Conservation (phyloP, 2,329 filamentous ascomycete species). For the Dothistroma septosporum region DNA sequence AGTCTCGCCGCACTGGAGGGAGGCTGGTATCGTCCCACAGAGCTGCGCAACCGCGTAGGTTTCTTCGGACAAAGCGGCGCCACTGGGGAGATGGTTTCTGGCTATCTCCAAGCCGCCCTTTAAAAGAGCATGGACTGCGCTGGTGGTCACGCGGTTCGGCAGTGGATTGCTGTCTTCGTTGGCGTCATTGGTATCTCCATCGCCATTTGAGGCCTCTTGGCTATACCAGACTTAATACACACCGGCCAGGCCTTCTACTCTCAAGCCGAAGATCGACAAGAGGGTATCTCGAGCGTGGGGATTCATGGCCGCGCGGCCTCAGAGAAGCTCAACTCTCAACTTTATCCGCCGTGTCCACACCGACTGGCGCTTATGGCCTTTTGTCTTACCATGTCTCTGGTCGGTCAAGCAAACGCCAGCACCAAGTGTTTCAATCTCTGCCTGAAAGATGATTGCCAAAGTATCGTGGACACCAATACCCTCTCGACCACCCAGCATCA, state of each 20-base stretch:
- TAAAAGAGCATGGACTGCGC: conserved; percentile 45
- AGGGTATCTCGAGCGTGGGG: conserved; percentile 12
- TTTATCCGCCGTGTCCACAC: conserved; percentile 7
- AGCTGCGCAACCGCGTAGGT: conserved; percentile 50
- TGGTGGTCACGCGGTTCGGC: conserved; percentile 43
- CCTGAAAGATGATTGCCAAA: conserved; percentile 15
- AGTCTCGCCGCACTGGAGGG: conserved; percentile 39
- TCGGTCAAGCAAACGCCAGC: conserved; percentile 10
- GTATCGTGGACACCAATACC: conserved; percentile 14
- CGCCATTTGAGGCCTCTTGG: conserved; percentile 48
- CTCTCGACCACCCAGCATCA: conserved; percentile 11
- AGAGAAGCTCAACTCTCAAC: conserved; percentile 10
- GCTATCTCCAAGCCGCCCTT: conserved; percentile 53
- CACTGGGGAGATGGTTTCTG: conserved; percentile 46
- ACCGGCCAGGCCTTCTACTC: conserved; percentile 49
- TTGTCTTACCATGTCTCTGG: conserved; percentile 9
- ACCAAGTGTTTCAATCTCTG: conserved; percentile 19
- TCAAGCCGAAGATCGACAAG: conserved; percentile 29
- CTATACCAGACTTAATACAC: conserved; percentile 49
- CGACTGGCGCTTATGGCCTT: conserved; percentile 15
- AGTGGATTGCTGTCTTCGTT: conserved; percentile 49
- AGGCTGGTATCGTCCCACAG: conserved; percentile 47
- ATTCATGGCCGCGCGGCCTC: conserved; percentile 7
- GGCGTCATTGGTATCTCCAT: conserved; percentile 53
- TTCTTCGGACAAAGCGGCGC: conserved; percentile 50